A percentile compares a stretch with the other conserved stretches of the same genome.
Conservation (phyloP, 1,139 yeast genomes). For the Pichia sp. region DNA sequence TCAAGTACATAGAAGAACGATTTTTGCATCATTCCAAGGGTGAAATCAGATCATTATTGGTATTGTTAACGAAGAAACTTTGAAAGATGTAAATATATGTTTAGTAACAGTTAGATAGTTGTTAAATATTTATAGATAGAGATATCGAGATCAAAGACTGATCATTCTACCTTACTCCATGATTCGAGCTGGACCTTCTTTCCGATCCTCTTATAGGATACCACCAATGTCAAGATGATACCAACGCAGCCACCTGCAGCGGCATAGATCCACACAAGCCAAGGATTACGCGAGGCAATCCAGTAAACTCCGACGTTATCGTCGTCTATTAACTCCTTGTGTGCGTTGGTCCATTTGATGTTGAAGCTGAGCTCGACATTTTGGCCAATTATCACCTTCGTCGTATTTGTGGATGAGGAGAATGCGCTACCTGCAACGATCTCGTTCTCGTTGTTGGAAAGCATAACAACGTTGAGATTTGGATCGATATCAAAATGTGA, state of each 20-base stretch:
- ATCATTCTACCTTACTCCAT: slow-evolving; percentile 25
- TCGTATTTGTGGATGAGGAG: slow-evolving; percentile 59
- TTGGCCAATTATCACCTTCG: slow-evolving; percentile 65
- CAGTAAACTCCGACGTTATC: slow-evolving; percentile 13
- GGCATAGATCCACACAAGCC: slow-evolving; percentile 7
- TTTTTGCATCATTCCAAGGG: slow-evolving; percentile 22
- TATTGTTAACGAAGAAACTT: slow-evolving; percentile 25
- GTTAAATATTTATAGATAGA: not conserved
- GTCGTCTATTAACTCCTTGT: slow-evolving; percentile 6
- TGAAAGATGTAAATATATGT: slow-evolving; percentile 3
- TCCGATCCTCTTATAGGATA: slow-evolving; percentile 19
- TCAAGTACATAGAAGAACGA: slow-evolving; percentile 32
- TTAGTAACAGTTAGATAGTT: not conserved
- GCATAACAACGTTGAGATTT: slow-evolving; percentile 50
- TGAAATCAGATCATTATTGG: slow-evolving; percentile 23
- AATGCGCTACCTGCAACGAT: slow-evolving; percentile 55
- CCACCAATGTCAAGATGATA: slow-evolving; percentile 12
- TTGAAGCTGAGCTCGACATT: slow-evolving; percentile 54
- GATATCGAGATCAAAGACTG: not conserved
- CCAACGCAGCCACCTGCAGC: slow-evolving; percentile 14
- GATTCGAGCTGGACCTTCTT: slow-evolving; percentile 21
- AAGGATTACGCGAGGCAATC: slow-evolving; percentile 6
- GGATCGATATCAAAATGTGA: slow-evolving; percentile 69
- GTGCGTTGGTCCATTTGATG: slow-evolving; percentile 48
- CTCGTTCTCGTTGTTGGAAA: slow-evolving; percentile 26